Percentiles rank a stretch among this genome's conserved stretches.
Evolutionary conservation across 140 eudicot genomes (phyloP).

Genomic region (Senecio squalidus): DNA sequence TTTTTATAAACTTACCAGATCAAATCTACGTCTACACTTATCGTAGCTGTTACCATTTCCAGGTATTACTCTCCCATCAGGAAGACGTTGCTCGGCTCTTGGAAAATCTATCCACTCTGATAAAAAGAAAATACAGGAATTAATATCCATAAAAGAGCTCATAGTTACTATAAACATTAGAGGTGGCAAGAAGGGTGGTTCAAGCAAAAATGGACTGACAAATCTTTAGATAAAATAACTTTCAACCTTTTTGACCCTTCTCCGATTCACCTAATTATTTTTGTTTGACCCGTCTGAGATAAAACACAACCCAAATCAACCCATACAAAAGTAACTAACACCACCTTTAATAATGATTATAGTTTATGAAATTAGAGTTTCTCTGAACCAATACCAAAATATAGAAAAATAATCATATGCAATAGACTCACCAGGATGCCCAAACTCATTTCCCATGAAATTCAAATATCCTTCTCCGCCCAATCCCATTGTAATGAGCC

Average conservation of each 20-base stretch:
- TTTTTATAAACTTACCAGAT: slow-evolving; percentile 71
- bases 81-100: slow-evolving; percentile 80
- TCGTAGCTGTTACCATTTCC: slow-evolving; percentile 86
- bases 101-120: slow-evolving; percentile 99
- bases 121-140: slow-evolving; percentile 10
- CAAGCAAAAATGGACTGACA: too few relatives aligned
- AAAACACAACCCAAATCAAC: too few relatives aligned
- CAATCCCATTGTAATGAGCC: slow-evolving; percentile 92
- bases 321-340: too few relatives aligned
- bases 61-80: slow-evolving; percentile 65
- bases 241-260: too few relatives aligned
- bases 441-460: slow-evolving; percentile 99
- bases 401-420: background rate
- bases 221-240: too few relatives aligned
- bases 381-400: too few relatives aligned
- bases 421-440: slow-evolving; percentile 81
- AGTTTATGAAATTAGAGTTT: background rate
- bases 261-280: too few relatives aligned
- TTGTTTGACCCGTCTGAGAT: too few relatives aligned
- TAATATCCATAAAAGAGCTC: slow-evolving; percentile 6
- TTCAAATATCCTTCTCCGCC: slow-evolving; percentile 98
- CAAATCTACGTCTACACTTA: slow-evolving; percentile 95
- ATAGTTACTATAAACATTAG: background rate
- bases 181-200: background rate
- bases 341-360: background rate